These are phyloP conservation scores for Boletellus sp. DNA, from an alignment of 768 basidiomycete species.

Conservation along the genomic window DNA sequence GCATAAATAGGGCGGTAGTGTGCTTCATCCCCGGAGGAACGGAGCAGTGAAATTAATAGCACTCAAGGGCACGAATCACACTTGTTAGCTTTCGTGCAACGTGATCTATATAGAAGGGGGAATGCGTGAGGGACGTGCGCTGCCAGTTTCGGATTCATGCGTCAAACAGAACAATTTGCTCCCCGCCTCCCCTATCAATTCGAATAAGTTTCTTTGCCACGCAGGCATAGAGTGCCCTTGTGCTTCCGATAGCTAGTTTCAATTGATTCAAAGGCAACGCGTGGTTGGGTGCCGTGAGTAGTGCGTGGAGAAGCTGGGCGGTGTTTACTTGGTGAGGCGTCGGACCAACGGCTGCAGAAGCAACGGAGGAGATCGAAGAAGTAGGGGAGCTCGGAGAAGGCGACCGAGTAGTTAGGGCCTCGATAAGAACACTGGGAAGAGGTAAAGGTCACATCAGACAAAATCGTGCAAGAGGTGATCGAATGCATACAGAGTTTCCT, in stretches of 20 bases:
- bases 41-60: background rate
- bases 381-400: conserved; percentile 56
- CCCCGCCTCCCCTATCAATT: conserved; percentile 71
- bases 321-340: conserved; percentile 70
- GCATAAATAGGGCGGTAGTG: too few species aligned
- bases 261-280: conserved; percentile 59
- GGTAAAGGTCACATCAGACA: background rate
- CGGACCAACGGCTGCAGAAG: conserved; percentile 37
- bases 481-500: conserved; percentile 56
- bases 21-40: background rate
- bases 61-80: background rate
- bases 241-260: conserved; percentile 58
- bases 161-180: conserved; percentile 75
- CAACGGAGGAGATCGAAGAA: conserved; percentile 50
- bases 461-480: background rate
- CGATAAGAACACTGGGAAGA: conserved; percentile 50
- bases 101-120: background rate
- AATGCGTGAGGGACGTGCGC: background rate
- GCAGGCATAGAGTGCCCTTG: conserved; percentile 67
- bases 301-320: conserved; percentile 58
- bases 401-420: conserved; percentile 46
- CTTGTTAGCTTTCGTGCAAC: background rate
- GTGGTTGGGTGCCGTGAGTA: conserved; percentile 53
- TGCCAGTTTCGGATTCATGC: conserved; percentile 18
- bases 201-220: conserved; percentile 78